Percentiles rank a stretch among this genome's conserved stretches.
phyloP scores from a whole-genome alignment of 139 green algal species.

The Ettlia oleoabundans region DNA sequence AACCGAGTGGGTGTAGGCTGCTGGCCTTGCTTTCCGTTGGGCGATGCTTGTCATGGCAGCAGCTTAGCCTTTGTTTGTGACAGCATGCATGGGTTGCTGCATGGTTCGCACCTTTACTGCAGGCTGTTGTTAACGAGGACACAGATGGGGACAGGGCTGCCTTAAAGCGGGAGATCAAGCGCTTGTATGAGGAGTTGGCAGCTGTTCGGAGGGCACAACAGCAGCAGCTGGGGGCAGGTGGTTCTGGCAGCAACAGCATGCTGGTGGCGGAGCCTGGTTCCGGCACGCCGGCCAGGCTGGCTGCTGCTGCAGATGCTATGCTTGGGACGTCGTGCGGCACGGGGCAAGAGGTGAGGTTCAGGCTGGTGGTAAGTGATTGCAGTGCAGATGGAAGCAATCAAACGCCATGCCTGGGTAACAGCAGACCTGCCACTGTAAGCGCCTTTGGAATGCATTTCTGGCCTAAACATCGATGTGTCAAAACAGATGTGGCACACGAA shows the following conservation, averaged over 20 bases:
- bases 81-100: too few relatives aligned
- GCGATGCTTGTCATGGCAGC: too few relatives aligned
- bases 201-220: not conserved
- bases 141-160: constrained; percentile 56
- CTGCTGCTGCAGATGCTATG: not conserved
- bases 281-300: constrained; percentile 16
- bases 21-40: too few relatives aligned
- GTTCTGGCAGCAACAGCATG: not conserved
- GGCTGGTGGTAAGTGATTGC: not conserved
- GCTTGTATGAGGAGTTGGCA: constrained; percentile 55
- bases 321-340: not conserved
- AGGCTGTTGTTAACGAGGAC: constrained; percentile 78
- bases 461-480: too few relatives aligned
- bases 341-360: not conserved
- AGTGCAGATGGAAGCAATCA: too few relatives aligned
- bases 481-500: too few relatives aligned
- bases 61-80: too few relatives aligned
- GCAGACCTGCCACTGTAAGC: too few relatives aligned
- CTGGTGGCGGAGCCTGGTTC: not conserved
- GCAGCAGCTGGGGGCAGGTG: constrained; percentile 27
- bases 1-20: too few relatives aligned
- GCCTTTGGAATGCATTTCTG: too few relatives aligned
- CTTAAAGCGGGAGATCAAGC: constrained; percentile 69
- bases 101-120: not conserved
- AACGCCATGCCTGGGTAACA: too few relatives aligned